Conservation (phyloP, 805 yeast genomes). For the Teunomyces aglyptinius region DNA sequence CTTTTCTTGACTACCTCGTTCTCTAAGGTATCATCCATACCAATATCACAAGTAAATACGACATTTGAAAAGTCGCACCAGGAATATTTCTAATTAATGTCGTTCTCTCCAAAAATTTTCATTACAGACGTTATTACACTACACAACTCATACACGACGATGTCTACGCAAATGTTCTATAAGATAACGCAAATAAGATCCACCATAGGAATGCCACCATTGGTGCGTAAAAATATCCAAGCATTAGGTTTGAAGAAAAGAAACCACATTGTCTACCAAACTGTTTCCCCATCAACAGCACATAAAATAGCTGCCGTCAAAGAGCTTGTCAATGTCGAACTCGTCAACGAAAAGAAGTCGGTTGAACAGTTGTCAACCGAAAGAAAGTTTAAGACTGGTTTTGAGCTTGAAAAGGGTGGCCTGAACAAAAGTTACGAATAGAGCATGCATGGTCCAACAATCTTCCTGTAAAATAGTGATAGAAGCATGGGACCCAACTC, state of each 20-base stretch:
- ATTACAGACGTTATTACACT: background rate
- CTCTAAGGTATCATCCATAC: constrained; percentile 8
- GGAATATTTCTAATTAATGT: background rate
- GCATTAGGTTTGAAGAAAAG: constrained; percentile 75
- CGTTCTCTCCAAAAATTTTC: constrained; percentile 2
- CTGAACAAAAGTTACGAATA: background rate
- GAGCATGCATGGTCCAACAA: constrained; percentile 2
- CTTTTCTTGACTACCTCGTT: constrained; percentile 13
- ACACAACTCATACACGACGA: background rate
- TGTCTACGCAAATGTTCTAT: constrained; percentile 24
- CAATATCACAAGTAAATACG: background rate
- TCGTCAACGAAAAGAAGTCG: constrained; percentile 54
- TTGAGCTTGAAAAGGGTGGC: constrained; percentile 18
- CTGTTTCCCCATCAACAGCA: constrained; percentile 75
- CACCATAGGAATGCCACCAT: constrained; percentile 78
- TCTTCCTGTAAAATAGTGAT: constrained; percentile 2
- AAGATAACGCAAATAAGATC: constrained; percentile 79
- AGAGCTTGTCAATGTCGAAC: constrained; percentile 80
- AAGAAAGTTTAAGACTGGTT: constrained; percentile 69
- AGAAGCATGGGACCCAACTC: constrained; percentile 1
- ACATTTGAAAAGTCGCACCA: background rate
- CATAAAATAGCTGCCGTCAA: constrained; percentile 81
- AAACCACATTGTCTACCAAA: constrained; percentile 70
- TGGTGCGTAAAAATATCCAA: constrained; percentile 59
- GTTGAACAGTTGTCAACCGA: constrained; percentile 50